phyloP scores from a whole-genome alignment of 768 basidiomycete genomes.

The Collybia nuda region DNA sequence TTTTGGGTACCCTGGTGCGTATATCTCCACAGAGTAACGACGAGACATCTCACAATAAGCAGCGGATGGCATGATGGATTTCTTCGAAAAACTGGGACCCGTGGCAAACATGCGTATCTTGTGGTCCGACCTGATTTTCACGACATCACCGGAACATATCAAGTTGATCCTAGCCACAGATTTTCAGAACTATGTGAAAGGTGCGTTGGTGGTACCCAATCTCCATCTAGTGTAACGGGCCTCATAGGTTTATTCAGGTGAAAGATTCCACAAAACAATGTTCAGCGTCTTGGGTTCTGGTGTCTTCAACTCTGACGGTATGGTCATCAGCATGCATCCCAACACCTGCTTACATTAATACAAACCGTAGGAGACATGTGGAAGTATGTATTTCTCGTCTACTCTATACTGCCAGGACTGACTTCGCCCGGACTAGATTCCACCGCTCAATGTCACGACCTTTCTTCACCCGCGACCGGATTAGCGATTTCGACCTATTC shows the following conservation, averaged over 20 bases:
- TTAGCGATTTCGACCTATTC: constrained; percentile 62
- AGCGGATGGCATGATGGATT: constrained; percentile 44
- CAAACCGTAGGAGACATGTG: constrained; percentile 40
- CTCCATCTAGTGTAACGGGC: too few species aligned
- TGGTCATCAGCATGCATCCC: constrained; percentile 2
- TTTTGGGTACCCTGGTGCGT: constrained; percentile 51
- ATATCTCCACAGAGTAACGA: neutral
- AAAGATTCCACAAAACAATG: constrained; percentile 43
- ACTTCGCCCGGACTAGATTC: constrained; percentile 34
- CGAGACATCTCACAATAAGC: neutral
- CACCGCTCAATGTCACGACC: constrained; percentile 67
- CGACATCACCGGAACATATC: constrained; percentile 52
- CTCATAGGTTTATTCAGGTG: constrained; percentile 25
- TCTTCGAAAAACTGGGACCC: constrained; percentile 35
- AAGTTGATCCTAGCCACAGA: constrained; percentile 57
- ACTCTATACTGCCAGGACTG: neutral
- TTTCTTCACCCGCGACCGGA: constrained; percentile 59
- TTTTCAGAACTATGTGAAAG: constrained; percentile 61
- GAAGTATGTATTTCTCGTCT: constrained; percentile 30
- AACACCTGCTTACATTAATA: neutral
- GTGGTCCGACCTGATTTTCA: constrained; percentile 46
- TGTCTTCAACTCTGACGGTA: constrained; percentile 70
- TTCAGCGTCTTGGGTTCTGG: constrained; percentile 57
- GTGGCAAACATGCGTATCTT: constrained; percentile 45
- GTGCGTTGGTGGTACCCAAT: constrained; percentile 20